Evolutionary conservation across 345 rosid species (phyloP), one percentile per base, ranked within the genome.

Genomic region (Abelmoschus esculentus): DNA sequence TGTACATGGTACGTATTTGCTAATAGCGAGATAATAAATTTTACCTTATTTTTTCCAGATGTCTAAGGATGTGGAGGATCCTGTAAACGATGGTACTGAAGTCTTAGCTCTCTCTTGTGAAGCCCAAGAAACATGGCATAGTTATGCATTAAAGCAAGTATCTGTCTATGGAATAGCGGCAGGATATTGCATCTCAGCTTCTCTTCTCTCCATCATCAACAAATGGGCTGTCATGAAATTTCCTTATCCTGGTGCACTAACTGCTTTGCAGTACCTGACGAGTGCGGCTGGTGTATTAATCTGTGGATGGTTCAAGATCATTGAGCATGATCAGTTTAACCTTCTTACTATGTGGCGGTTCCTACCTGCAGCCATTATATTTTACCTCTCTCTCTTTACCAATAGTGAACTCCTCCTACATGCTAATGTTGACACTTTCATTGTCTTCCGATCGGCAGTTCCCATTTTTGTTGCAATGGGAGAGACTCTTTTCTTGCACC

Each of bases 151-250:
- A 18, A 34, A 69, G 62, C 72, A 54, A 36, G 62, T 56, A 18
- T 54, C 73, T 4, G 72, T 91, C 34, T 90, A 90, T 72, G 98
- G 99, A 18, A 62, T 95, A 32, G 98, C 96, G 40, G 88, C 90
- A 0, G 98, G 98, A 3, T 95, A 95, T 69, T 91, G 99, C 74
- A 70, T 91, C 73, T 91, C 99, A n/a, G 98, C 98, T 14, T 87
- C 97, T 52, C 80, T 95, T 68, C 96, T 91, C 67, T 95, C 98
- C 10, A 90, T 95, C 80, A 91, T 95, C 82, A 91, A 95, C 83
- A 95, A 95, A 80, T 95, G 97, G 98, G 98, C 99, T 11, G 75
- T 95, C 72, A 95, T 89, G 96, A 87, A 89, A 75, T 95, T 95
- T 72, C 99, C 99, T 42, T 91, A 90, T 68, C 99, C 99, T 0